Conservation (phyloP, 2,329 filamentous ascomycete genomes). For the Alternaria arbusti region DNA sequence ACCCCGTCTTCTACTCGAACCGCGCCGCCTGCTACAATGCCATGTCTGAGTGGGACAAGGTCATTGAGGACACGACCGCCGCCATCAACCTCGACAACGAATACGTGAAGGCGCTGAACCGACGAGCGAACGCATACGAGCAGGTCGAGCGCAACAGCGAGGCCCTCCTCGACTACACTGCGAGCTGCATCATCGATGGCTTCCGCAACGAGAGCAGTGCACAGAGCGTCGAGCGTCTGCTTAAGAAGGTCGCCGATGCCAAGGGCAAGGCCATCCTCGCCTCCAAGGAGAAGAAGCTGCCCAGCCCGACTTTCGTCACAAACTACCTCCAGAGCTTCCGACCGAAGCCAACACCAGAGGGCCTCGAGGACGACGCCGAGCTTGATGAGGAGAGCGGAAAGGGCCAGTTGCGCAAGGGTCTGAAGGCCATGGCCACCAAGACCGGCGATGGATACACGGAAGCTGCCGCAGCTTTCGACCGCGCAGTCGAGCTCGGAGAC, state of each 20-base stretch:
- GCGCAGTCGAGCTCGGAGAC: slow-evolving; percentile 80
- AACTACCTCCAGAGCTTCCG: slow-evolving; percentile 99
- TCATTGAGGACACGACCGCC: slow-evolving; percentile 94
- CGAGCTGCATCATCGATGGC: slow-evolving; percentile 97
- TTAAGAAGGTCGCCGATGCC: slow-evolving; percentile 95
- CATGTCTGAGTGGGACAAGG: slow-evolving; percentile 90
- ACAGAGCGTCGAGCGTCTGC: slow-evolving; percentile 85
- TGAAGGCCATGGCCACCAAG: slow-evolving; percentile 81
- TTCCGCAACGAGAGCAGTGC: slow-evolving; percentile 93
- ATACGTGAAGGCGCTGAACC: slow-evolving; percentile 97
- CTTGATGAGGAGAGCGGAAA: slow-evolving; percentile 78
- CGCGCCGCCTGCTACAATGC: slow-evolving; percentile 97
- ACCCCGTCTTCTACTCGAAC: slow-evolving; percentile 99
- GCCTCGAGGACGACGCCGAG: slow-evolving; percentile 82
- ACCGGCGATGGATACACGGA: slow-evolving; percentile 92
- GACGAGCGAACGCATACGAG: slow-evolving; percentile 95
- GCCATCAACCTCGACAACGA: slow-evolving; percentile 92
- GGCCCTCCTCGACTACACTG: slow-evolving; percentile 95
- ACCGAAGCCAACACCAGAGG: slow-evolving; percentile 76
- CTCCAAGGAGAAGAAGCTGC: slow-evolving; percentile 82
- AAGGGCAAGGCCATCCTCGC: slow-evolving; percentile 90
- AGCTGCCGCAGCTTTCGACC: slow-evolving; percentile 83
- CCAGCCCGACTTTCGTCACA: slow-evolving; percentile 94
- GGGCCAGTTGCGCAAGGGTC: slow-evolving; percentile 83
- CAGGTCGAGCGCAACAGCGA: slow-evolving; percentile 90